A percentile compares a stretch with the other conserved stretches of the same genome.
Evolutionary conservation across 306 rosid genomes (phyloP).

Genomic region (Fragaria vesca): DNA sequence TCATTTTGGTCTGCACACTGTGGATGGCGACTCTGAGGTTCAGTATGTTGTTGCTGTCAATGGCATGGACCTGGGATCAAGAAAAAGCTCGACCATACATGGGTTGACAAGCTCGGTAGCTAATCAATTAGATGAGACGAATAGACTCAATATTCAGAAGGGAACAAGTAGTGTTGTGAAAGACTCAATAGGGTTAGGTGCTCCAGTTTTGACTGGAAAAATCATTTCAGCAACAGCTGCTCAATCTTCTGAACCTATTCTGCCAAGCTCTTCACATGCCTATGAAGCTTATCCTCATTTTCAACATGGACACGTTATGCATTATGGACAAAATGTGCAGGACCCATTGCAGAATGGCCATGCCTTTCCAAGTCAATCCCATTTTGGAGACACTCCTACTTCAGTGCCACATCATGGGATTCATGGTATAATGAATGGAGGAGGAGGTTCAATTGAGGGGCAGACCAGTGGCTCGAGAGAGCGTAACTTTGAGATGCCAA

Average conservation of each 20-base stretch:
- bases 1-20: conserved; percentile 47
- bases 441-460: conserved; percentile 39
- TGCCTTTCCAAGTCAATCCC: conserved; percentile 38
- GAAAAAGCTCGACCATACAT: conserved; percentile 42
- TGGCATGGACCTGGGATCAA: conserved; percentile 63
- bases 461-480: conserved; percentile 37
- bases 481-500: conserved; percentile 41
- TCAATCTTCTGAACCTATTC: conserved; percentile 37
- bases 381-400: conserved; percentile 40
- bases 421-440: conserved; percentile 43
- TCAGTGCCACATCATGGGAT: conserved; percentile 42
- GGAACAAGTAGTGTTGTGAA: conserved; percentile 33
- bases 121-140: conserved; percentile 39
- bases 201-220: conserved; percentile 31
- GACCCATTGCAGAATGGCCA: conserved; percentile 41
- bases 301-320: conserved; percentile 37
- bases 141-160: conserved; percentile 39
- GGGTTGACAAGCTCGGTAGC: conserved; percentile 44
- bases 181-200: conserved; percentile 31
- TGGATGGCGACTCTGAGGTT: conserved; percentile 66
- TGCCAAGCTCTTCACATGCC: conserved; percentile 41
- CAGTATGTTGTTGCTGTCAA: conserved; percentile 77
- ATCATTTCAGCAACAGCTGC: conserved; percentile 27
- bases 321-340: conserved; percentile 37
- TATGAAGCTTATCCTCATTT: conserved; percentile 35